Evolutionary conservation across 169 alveolate species (phyloP).

Genomic region (Cryptosporidium viatorum): DNA sequence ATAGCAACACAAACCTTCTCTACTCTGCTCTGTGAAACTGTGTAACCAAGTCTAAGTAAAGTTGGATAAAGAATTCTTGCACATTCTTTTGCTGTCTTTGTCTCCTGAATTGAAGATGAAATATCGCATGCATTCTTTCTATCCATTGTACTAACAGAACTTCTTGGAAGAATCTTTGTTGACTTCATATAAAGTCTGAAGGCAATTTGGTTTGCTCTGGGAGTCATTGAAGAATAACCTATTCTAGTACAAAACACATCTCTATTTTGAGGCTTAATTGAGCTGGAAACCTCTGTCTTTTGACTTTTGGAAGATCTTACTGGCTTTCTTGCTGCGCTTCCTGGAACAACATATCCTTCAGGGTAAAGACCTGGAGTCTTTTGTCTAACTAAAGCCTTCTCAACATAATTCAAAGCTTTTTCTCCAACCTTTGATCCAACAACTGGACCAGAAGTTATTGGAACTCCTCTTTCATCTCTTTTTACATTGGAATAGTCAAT

Average conservation of each 20-base stretch:
- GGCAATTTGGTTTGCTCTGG: constrained; percentile 23
- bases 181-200: constrained; percentile 36
- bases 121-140: constrained; percentile 59
- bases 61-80: constrained; percentile 47
- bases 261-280: constrained; percentile 20
- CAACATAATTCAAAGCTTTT: constrained; percentile 46
- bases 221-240: constrained; percentile 42
- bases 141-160: constrained; percentile 38
- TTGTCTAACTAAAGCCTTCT: constrained; percentile 62
- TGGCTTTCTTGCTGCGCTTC: constrained; percentile 29
- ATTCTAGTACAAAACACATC: constrained; percentile 41
- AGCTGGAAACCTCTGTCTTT: constrained; percentile 1
- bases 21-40: constrained; percentile 44
- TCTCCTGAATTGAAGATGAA: constrained; percentile 29
- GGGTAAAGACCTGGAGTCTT: constrained; percentile 50
- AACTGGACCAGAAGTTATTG: constrained; percentile 61
- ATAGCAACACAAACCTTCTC: constrained; percentile 66
- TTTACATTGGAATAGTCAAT: constrained; percentile 1
- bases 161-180: constrained; percentile 57
- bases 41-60: constrained; percentile 48
- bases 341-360: constrained; percentile 38
- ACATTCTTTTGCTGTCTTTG: constrained; percentile 37
- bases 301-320: not conserved
- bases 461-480: constrained; percentile 70
- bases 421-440: constrained; percentile 67